phyloP scores from a whole-genome alignment of 148 eudicot genomes.

The Silene conica region DNA sequence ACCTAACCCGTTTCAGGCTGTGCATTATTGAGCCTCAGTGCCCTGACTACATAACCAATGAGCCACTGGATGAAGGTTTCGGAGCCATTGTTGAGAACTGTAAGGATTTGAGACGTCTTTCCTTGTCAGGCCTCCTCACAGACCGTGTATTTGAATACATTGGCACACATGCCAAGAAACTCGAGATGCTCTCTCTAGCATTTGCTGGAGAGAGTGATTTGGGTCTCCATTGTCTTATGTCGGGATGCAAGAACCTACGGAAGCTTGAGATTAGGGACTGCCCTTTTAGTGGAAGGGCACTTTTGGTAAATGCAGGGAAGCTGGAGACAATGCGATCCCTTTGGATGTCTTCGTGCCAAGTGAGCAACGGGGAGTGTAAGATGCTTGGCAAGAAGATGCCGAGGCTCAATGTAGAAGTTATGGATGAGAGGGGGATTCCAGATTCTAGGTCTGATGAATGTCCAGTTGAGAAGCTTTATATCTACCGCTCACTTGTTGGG shows the following conservation, averaged over 20 bases:
- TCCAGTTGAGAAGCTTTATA: constrained; percentile 68
- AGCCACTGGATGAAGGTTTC: constrained; percentile 81
- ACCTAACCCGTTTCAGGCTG: constrained; percentile 64
- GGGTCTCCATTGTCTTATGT: constrained; percentile 69
- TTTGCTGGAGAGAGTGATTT: constrained; percentile 82
- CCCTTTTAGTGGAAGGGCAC: constrained; percentile 79
- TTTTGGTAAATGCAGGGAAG: constrained; percentile 71
- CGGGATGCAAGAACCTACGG: constrained; percentile 73
- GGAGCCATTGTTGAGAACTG: constrained; percentile 85
- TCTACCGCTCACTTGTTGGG: constrained; percentile 73
- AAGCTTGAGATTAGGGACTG: constrained; percentile 90
- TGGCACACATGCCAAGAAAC: constrained; percentile 72
- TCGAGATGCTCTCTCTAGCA: constrained; percentile 88
- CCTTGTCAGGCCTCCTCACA: constrained; percentile 80
- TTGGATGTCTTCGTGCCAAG: constrained; percentile 97
- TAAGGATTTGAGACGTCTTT: constrained; percentile 67
- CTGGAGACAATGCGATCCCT: constrained; percentile 99
- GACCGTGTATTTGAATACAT: constrained; percentile 71
- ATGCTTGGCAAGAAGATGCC: constrained; percentile 76
- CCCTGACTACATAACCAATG: constrained; percentile 72
- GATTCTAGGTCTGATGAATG: constrained; percentile 40
- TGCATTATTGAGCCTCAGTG: constrained; percentile 74
- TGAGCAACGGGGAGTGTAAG: constrained; percentile 76
- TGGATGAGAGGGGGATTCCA: constrained; percentile 56
- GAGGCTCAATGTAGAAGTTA: constrained; percentile 80